These are phyloP conservation scores for Pascua sp. DNA, from an alignment of 1,284 basidiomycete species.

Conservation along the genomic window DNA sequence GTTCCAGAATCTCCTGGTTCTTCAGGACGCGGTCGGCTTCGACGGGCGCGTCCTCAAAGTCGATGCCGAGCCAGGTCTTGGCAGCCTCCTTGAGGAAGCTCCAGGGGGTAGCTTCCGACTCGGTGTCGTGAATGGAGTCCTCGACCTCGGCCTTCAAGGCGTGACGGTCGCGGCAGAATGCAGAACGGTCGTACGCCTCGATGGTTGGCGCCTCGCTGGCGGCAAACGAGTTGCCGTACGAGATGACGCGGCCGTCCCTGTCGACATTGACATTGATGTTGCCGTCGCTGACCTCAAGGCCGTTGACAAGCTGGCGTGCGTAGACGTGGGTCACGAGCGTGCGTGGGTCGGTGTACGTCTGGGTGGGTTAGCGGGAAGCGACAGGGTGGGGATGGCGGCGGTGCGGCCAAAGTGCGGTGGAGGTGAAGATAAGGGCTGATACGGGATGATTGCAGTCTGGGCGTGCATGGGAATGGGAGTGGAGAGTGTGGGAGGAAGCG, in stretches of 20 bases:
- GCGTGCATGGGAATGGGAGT: neutral
- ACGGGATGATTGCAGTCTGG: neutral
- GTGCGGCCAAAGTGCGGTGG: neutral
- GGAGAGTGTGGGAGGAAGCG: neutral
- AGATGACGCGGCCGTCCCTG: constrained; percentile 66
- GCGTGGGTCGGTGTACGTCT: constrained; percentile 79
- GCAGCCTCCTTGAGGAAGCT: constrained; percentile 42
- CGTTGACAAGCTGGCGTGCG: constrained; percentile 72
- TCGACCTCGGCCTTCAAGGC: constrained; percentile 20
- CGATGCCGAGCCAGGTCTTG: constrained; percentile 29
- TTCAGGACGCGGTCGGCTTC: constrained; percentile 18
- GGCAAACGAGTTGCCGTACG: constrained; percentile 61
- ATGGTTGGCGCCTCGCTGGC: constrained; percentile 15
- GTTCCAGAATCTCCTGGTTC: constrained; percentile 18
- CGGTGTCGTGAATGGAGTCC: constrained; percentile 53
- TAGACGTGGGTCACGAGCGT: constrained; percentile 84
- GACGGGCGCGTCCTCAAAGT: constrained; percentile 16
- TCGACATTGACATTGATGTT: constrained; percentile 85
- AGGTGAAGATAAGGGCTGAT: neutral
- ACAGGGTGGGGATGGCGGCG: constrained; percentile 1
- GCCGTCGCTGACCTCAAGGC: constrained; percentile 79
- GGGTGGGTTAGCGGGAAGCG: constrained; percentile 60
- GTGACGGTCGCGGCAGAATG: constrained; percentile 23
- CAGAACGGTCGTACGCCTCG: constrained; percentile 17
- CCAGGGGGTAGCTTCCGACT: constrained; percentile 53